Conservation (phyloP, 106 monocot species). For the Hemerocallis citrina region DNA sequence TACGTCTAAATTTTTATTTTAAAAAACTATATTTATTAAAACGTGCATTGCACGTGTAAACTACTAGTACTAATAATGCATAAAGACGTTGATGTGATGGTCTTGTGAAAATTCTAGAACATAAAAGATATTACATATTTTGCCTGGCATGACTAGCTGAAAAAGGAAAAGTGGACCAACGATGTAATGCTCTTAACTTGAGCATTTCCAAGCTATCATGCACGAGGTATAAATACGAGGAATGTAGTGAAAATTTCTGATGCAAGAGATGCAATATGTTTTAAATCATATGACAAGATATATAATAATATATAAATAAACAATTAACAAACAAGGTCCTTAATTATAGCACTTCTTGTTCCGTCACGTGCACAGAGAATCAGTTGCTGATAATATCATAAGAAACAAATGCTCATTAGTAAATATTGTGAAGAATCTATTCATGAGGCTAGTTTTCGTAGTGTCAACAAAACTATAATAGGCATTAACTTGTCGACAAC, state of each 20-base stretch:
- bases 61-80: too few relatives aligned
- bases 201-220: too few relatives aligned
- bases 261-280: not conserved
- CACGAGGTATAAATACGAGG: too few relatives aligned
- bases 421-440: not conserved
- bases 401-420: not conserved
- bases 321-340: not conserved
- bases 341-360: not conserved
- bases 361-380: not conserved
- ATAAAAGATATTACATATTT: too few relatives aligned
- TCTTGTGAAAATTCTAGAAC: too few relatives aligned
- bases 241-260: slow-evolving; percentile 2
- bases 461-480: not conserved
- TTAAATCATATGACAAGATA: not conserved
- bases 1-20: too few relatives aligned
- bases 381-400: not conserved
- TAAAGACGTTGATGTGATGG: too few relatives aligned
- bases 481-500: not conserved
- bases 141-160: not conserved
- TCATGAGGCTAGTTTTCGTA: not conserved
- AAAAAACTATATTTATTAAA: too few relatives aligned
- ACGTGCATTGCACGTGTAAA: too few relatives aligned
- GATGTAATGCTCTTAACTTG: not conserved
- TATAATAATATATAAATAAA: not conserved
- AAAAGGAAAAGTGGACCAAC: not conserved